Evolutionary conservation across 2,329 filamentous ascomycete genomes (phyloP).

Genomic region (Alternaria consortialis): DNA sequence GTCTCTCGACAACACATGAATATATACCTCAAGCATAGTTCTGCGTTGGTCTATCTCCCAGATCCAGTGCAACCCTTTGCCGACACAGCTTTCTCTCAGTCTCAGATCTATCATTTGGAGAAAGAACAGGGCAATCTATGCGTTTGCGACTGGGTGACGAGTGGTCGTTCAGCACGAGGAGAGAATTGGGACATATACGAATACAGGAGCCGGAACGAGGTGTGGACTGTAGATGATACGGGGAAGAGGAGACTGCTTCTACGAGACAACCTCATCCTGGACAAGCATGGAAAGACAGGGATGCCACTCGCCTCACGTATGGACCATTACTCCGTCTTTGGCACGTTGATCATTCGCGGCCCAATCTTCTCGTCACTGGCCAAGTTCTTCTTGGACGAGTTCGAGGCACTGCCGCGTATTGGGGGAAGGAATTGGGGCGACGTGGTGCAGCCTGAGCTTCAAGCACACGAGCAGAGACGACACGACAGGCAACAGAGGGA

Average conservation of each 20-base stretch:
- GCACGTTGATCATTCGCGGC: slow-evolving; percentile 84
- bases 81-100: slow-evolving; percentile 83
- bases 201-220: slow-evolving; percentile 87
- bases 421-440: slow-evolving; percentile 79
- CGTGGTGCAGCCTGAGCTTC: slow-evolving; percentile 48
- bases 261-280: slow-evolving; percentile 83
- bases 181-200: slow-evolving; percentile 86
- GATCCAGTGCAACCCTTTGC: slow-evolving; percentile 94
- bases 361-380: slow-evolving; percentile 71
- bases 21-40: slow-evolving; percentile 58
- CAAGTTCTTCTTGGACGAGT: slow-evolving; percentile 80
- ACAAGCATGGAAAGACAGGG: slow-evolving; percentile 55
- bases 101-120: slow-evolving; percentile 74
- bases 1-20: slow-evolving; percentile 60
- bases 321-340: slow-evolving; percentile 78
- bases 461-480: slow-evolving; percentile 60
- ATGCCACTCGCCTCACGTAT: slow-evolving; percentile 63
- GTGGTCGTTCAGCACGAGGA: slow-evolving; percentile 82
- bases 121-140: slow-evolving; percentile 69
- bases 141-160: slow-evolving; percentile 92
- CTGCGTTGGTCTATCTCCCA: slow-evolving; percentile 73
- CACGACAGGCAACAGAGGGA: slow-evolving; percentile 66
- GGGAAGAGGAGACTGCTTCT: slow-evolving; percentile 71
- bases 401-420: slow-evolving; percentile 79
- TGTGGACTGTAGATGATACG: slow-evolving; percentile 66